Percentiles rank a stretch among this genome's conserved stretches.
These are phyloP conservation scores for Mucor indicus DNA, from an alignment of 371 early-diverging fungal species.

Conservation along the genomic window DNA sequence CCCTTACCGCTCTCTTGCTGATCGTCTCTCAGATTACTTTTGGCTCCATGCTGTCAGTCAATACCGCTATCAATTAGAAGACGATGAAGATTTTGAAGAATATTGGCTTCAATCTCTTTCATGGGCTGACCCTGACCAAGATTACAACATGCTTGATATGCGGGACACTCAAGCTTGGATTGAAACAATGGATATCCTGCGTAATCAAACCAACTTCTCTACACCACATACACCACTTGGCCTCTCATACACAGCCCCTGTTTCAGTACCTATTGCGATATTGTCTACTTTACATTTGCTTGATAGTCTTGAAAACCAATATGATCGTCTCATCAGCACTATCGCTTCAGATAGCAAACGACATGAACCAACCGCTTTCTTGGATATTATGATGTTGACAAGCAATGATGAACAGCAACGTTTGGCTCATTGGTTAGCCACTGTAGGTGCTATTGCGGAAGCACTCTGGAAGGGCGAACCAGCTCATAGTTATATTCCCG, in stretches of 20 bases:
- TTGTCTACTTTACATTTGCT: constrained; percentile 31
- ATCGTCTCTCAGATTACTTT: constrained; percentile 20
- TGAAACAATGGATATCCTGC: constrained; percentile 26
- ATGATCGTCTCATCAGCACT: constrained; percentile 12
- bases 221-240: neutral
- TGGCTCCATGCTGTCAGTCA: constrained; percentile 21
- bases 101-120: constrained; percentile 26
- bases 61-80: constrained; percentile 7
- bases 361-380: constrained; percentile 7
- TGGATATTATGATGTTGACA: constrained; percentile 13
- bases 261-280: constrained; percentile 32
- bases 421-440: constrained; percentile 35
- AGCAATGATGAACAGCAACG: constrained; percentile 21
- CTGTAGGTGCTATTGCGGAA: constrained; percentile 32
- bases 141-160: constrained; percentile 23
- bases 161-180: constrained; percentile 26
- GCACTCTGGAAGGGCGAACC: constrained; percentile 39
- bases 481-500: too few species aligned
- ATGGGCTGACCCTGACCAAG: constrained; percentile 22
- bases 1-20: constrained; percentile 13
- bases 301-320: constrained; percentile 26
- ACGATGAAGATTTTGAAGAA: constrained; percentile 8
- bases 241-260: constrained; percentile 31
- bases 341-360: constrained; percentile 7
- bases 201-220: constrained; percentile 2